Evolutionary conservation across 2,329 filamentous ascomycete genomes (phyloP).

Genomic region (Aspergillus sp.): DNA sequence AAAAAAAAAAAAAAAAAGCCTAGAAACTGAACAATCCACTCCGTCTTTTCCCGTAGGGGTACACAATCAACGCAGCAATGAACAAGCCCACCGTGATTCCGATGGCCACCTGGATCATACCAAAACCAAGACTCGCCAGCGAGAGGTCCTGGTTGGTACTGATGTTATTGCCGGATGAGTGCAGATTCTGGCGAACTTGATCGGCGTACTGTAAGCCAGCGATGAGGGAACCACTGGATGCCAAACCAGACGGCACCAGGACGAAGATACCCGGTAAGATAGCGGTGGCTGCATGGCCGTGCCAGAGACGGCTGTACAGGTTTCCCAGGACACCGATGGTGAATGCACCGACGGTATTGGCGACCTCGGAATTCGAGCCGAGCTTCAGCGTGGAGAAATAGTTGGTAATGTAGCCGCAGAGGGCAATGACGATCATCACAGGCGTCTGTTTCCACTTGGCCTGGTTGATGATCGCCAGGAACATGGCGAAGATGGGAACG

Average conservation of each 20-base stretch:
- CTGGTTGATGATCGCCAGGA: conserved; percentile 69
- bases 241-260: conserved; percentile 52
- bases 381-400: conserved; percentile 63
- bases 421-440: conserved; percentile 63
- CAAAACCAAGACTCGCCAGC: conserved; percentile 29
- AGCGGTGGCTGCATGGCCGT: conserved; percentile 71
- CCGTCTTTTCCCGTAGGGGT: conserved; percentile 32
- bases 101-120: conserved; percentile 35
- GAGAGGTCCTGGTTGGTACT: conserved; percentile 10
- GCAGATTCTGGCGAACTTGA: conserved; percentile 35
- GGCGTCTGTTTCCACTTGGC: conserved; percentile 69
- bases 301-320: conserved; percentile 60
- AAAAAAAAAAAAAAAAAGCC: not conserved
- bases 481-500: conserved; percentile 63
- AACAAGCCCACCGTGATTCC: conserved; percentile 36
- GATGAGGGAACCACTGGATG: conserved; percentile 48
- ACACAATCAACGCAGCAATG: conserved; percentile 32
- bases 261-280: conserved; percentile 80
- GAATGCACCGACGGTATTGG: conserved; percentile 67
- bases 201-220: conserved; percentile 48
- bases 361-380: conserved; percentile 62
- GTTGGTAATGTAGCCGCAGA: conserved; percentile 66
- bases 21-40: conserved; percentile 34
- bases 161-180: conserved; percentile 3
- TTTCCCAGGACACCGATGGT: conserved; percentile 69